Conservation (phyloP, 352 stramenopile species). For the Phytophthora vignae region DNA sequence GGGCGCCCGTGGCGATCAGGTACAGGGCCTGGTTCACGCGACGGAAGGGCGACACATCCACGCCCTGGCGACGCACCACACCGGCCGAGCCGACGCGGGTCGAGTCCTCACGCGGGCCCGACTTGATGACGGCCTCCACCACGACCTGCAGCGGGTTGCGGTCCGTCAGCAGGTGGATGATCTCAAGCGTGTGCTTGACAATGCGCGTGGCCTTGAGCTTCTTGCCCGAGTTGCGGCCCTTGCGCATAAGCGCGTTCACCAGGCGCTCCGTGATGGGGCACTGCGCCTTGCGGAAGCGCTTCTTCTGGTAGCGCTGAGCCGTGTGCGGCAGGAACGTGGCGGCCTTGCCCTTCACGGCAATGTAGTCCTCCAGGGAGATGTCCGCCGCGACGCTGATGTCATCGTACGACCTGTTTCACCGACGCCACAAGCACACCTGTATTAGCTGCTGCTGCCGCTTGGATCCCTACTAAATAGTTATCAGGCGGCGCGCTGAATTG, state of each 20-base stretch:
- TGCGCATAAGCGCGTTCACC: constrained; percentile 98
- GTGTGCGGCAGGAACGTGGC: constrained; percentile 99
- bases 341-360: constrained; percentile 98
- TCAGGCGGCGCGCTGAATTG: constrained; percentile 5
- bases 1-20: constrained; percentile 97
- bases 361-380: constrained; percentile 99
- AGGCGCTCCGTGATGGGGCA: constrained; percentile 99
- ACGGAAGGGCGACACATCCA: constrained; percentile 99
- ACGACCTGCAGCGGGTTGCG: constrained; percentile 99
- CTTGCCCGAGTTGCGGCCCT: constrained; percentile 99
- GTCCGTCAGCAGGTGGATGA: constrained; percentile 99
- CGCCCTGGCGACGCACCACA: constrained; percentile 99
- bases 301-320: constrained; percentile 99
- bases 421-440: constrained; percentile 25
- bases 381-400: constrained; percentile 98
- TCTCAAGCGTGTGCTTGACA: constrained; percentile 99
- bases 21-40: constrained; percentile 99
- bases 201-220: constrained; percentile 99
- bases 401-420: constrained; percentile 94
- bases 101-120: constrained; percentile 99
- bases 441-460: constrained; percentile 25
- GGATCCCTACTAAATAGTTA: not conserved
- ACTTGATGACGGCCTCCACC: constrained; percentile 93
- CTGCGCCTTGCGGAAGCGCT: constrained; percentile 99
- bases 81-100: constrained; percentile 99